These are phyloP conservation scores for Pseudogymnoascus destructans DNA, from an alignment of 2,329 filamentous ascomycete species.

Conservation along the genomic window DNA sequence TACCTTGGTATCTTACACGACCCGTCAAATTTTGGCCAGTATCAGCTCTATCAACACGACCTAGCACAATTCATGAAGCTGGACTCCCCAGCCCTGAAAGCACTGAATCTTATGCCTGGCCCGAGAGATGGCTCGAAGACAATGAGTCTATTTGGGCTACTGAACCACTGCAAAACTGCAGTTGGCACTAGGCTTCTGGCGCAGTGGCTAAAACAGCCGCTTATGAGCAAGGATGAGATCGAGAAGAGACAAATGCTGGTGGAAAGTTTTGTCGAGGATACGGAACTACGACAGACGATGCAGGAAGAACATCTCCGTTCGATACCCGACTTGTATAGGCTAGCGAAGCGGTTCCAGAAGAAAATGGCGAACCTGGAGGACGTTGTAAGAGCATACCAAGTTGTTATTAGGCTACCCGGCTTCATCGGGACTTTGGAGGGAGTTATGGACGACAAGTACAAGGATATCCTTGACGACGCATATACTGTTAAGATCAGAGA, in stretches of 20 bases:
- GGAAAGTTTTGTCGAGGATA: constrained; percentile 87
- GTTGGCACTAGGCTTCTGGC: constrained; percentile 79
- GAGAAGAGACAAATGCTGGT: constrained; percentile 86
- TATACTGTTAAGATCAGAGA: constrained; percentile 76
- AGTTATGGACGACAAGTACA: constrained; percentile 91
- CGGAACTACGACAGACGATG: constrained; percentile 85
- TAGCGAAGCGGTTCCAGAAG: constrained; percentile 90
- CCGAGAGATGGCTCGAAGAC: constrained; percentile 89
- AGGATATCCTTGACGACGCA: constrained; percentile 68
- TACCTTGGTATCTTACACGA: constrained; percentile 87
- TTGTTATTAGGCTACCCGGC: constrained; percentile 78
- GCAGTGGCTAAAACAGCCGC: constrained; percentile 94
- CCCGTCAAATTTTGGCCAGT: constrained; percentile 90
- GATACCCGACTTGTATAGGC: constrained; percentile 84
- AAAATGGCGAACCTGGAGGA: constrained; percentile 87
- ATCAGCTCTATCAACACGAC: constrained; percentile 93
- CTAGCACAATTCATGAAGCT: constrained; percentile 97
- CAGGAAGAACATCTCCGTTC: constrained; percentile 90
- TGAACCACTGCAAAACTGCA: constrained; percentile 97
- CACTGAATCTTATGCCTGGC: constrained; percentile 93
- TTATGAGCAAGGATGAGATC: constrained; percentile 85
- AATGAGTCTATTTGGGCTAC: constrained; percentile 87
- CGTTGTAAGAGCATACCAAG: constrained; percentile 89
- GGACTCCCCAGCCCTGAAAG: constrained; percentile 84
- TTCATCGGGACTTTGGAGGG: constrained; percentile 81